phyloP scores from a whole-genome alignment of 148 eudicot genomes.

The Talinum fruticosum region DNA sequence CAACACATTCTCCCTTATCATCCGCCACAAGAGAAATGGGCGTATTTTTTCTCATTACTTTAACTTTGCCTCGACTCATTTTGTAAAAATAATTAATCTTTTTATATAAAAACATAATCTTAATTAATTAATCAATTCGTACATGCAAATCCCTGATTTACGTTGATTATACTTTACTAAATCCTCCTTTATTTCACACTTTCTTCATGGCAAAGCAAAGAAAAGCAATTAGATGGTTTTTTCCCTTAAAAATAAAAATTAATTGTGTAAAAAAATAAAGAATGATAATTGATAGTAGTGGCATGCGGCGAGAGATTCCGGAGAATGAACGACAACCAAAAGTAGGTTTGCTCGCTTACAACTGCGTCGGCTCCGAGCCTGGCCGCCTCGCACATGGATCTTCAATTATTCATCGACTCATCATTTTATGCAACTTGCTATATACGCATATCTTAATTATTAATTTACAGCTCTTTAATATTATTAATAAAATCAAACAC shows the following conservation, averaged over 20 bases:
- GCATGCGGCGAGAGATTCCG: constrained; percentile 8
- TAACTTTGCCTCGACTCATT: not conserved
- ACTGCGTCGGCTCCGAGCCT: not conserved
- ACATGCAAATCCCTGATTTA: constrained; percentile 9
- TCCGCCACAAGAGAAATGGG: no score
- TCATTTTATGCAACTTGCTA: constrained; percentile 6
- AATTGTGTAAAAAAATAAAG: not conserved
- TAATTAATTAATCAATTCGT: not conserved
- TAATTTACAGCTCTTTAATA: not conserved
- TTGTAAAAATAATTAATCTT: not conserved
- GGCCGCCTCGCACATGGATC: constrained; percentile 14
- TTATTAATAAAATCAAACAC: not conserved
- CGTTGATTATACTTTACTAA: not conserved
- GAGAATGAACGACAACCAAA: not conserved
- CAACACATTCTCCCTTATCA: no score
- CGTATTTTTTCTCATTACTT: no score
- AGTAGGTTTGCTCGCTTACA: constrained; percentile 16
- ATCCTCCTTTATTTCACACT: not conserved
- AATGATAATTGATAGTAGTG: not conserved
- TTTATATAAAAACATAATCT: no score
- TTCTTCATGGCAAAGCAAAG: not conserved
- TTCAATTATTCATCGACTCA: not conserved
- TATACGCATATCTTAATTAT: not conserved
- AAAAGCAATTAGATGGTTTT: no score
- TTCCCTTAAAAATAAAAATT: no score